Evolutionary conservation across 768 basidiomycete species (phyloP), one percentile per base, ranked within the genome.

Genomic region (Pulveroboletus sp.): DNA sequence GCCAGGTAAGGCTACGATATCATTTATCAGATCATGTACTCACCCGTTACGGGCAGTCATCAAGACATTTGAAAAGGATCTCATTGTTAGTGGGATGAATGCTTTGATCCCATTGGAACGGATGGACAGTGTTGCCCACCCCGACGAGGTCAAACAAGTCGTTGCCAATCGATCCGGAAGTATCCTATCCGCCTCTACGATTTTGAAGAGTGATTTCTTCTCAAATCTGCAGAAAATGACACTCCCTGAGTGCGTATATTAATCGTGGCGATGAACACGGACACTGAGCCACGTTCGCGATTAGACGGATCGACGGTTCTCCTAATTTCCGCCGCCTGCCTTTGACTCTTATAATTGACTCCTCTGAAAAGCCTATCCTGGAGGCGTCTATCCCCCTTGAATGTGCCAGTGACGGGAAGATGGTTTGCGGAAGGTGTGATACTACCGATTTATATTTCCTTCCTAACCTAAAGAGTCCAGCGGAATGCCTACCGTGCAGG

Each of bases 191-290:
- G 89, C 92, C 2, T 90, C 84, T 5, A 92, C 94, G 1, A 97
- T 98, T 57, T 73, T 98, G 61, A 99, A 99, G 73, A 91, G 88
- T 60, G 92, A 94, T 63, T 92, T 93, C 75, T 94, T 94, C 76
- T 83, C 83, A 6, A 90, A 90, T 62, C 64, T 98, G 27, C 97
- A 98, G 70, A 98, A 97, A 73, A 92, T 97, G 84, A 90, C 90
- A 4, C 73, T 99, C 3, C 90, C 94, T 0, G 97, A 98, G 88
- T 94, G 52, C 52, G 85, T 52, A 44, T 43, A 6, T 44, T 19
- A 19, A 12, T 34, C 14, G 3, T 49, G 13, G 14, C 17, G 31
- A 38, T 24, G 17, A 38, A 36, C 24, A 25, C 49, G n/a, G 43
- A 43, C 44, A 29, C 47, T 56, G 19, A 47, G 43, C 23, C 4